Conservation (phyloP, 2,329 filamentous ascomycete genomes). For the Ophiostoma sp. region DNA sequence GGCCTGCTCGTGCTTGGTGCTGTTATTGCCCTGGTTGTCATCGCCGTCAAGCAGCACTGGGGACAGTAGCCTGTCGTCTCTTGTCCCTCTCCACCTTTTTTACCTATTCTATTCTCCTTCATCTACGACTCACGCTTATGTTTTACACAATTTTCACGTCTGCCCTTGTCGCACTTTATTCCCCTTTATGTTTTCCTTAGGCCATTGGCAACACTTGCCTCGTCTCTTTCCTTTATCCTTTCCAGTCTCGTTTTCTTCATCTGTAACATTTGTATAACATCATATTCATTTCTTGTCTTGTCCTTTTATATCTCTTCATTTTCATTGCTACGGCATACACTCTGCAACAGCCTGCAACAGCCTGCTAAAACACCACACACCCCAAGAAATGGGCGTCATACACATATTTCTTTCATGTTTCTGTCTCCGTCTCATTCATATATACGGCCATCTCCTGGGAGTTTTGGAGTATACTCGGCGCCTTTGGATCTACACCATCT, state of each 20-base stretch:
- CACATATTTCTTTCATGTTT: neutral
- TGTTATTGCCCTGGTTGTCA: slow-evolving; percentile 46
- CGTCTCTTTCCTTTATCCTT: neutral
- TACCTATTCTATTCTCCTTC: neutral
- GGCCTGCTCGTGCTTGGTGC: slow-evolving; percentile 52
- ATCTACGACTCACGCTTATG: slow-evolving; percentile 1
- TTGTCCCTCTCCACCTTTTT: neutral
- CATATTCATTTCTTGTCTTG: slow-evolving; percentile 2
- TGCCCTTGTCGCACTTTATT: neutral
- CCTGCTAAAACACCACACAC: neutral
- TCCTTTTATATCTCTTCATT: slow-evolving; percentile 2
- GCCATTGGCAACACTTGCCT: neutral
- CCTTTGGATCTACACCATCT: slow-evolving; percentile 11
- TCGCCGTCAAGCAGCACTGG: slow-evolving; percentile 51
- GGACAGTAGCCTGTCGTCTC: slow-evolving; percentile 25
- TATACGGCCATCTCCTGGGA: slow-evolving; percentile 3
- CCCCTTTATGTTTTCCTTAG: neutral
- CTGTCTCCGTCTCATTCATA: neutral
- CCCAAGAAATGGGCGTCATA: neutral
- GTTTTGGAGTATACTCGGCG: slow-evolving; percentile 7
- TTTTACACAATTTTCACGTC: neutral
- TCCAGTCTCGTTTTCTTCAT: neutral
- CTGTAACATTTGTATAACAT: neutral
- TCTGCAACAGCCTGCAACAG: neutral
- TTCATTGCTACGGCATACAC: neutral